phyloP scores from a whole-genome alignment of 768 basidiomycete species.

The Leccinum variicolor region DNA sequence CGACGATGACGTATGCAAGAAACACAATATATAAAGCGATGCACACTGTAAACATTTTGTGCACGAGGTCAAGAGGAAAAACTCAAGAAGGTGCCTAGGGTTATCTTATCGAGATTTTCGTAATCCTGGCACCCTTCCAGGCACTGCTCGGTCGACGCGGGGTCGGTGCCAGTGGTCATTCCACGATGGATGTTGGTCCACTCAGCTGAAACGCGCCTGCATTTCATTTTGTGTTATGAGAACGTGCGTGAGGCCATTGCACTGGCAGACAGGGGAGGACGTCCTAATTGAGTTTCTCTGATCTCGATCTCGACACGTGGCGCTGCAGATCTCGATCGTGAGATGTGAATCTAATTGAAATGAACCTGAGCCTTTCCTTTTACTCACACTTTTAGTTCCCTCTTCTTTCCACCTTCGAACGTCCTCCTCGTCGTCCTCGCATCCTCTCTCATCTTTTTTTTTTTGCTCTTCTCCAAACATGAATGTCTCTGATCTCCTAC shows the following conservation, averaged over 20 bases:
- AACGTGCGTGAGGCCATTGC: not conserved
- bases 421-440: conserved; percentile 4
- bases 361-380: conserved; percentile 32
- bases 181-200: not conserved
- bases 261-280: not conserved
- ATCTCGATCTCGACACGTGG: conserved; percentile 34
- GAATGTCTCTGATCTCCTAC: conserved; percentile 69
- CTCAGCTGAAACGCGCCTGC: not conserved
- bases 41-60: not conserved
- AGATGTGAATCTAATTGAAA: conserved; percentile 34
- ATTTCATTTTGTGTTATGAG: not conserved
- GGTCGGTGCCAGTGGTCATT: not conserved
- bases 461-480: conserved; percentile 31
- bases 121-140: not conserved
- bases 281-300: conserved; percentile 2
- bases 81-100: not conserved
- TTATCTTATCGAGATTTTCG: not conserved
- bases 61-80: not conserved
- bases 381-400: conserved; percentile 25
- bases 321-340: conserved; percentile 28
- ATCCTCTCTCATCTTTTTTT: not conserved
- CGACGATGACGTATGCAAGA: conserved; percentile 5
- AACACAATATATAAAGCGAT: not conserved
- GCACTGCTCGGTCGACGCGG: not conserved
- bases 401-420: conserved; percentile 25